Evolutionary conservation across 768 basidiomycete species (phyloP).

Genomic region (Collybia sp.): DNA sequence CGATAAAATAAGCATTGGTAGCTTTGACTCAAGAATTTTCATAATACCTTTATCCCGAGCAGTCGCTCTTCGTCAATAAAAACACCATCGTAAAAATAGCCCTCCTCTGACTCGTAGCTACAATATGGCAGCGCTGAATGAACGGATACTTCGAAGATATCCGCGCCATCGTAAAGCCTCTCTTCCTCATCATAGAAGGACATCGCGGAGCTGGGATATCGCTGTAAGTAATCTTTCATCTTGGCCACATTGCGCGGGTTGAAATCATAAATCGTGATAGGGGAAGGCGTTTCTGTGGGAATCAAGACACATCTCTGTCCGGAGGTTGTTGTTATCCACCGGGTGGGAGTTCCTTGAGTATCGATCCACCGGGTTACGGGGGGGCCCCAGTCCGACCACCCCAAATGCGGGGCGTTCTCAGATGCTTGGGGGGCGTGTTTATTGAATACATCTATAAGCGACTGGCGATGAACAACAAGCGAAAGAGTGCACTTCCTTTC

Average conservation of each 20-base stretch:
- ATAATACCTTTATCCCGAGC: neutral
- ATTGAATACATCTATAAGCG: slow-evolving; percentile 10
- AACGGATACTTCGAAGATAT: neutral
- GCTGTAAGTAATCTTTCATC: neutral
- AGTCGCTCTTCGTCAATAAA: neutral
- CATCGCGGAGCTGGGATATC: neutral
- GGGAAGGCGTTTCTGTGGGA: slow-evolving; percentile 2
- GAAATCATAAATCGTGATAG: neutral
- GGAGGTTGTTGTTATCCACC: slow-evolving; percentile 35
- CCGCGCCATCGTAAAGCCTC: neutral
- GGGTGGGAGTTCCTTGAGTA: slow-evolving; percentile 21
- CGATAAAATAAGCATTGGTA: neutral
- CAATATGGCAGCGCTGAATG: neutral
- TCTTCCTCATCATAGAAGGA: neutral
- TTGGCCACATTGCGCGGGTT: neutral
- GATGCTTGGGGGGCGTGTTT: neutral
- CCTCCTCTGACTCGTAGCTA: neutral
- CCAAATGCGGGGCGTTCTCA: slow-evolving; percentile 5
- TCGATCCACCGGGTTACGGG: slow-evolving; percentile 26
- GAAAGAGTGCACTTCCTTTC: slow-evolving; percentile 11
- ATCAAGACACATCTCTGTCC: slow-evolving; percentile 27
- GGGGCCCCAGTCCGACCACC: slow-evolving; percentile 29
- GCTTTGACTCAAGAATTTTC: neutral
- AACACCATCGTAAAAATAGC: neutral
- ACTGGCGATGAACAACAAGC: slow-evolving; percentile 29